A percentile compares a stretch with the other conserved stretches of the same genome.
Evolutionary conservation across 169 alveolate species (phyloP).

Genomic region (Cystoisospora suis): DNA sequence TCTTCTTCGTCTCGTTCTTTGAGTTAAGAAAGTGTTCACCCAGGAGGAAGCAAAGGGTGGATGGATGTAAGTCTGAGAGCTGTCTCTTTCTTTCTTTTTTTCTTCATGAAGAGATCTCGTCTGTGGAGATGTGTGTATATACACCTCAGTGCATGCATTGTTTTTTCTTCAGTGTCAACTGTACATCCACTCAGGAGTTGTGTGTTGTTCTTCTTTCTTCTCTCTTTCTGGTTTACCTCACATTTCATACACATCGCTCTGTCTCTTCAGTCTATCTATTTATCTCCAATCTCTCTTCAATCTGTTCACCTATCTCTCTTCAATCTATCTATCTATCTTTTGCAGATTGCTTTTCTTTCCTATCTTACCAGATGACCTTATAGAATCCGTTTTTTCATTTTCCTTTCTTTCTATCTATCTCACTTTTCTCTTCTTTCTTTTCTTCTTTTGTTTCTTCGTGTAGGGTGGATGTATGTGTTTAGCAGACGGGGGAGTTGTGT

Average conservation of each 20-base stretch:
- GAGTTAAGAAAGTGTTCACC: no score
- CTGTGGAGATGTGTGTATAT: neutral
- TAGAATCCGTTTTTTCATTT: neutral
- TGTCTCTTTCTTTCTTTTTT: no score
- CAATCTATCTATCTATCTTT: neutral
- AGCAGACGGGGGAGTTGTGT: constrained; percentile 97
- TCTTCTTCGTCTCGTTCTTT: no score
- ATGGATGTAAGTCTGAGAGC: no score
- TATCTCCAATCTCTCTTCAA: neutral
- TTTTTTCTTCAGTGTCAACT: neutral
- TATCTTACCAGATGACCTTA: neutral
- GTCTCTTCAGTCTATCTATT: neutral
- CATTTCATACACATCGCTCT: neutral
- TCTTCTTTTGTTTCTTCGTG: neutral
- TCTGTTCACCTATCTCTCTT: neutral
- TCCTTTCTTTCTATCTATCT: neutral
- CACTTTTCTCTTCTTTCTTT: neutral
- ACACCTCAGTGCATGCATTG: neutral
- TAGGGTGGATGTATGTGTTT: constrained; percentile 99
- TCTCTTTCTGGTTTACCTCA: neutral
- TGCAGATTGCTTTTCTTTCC: neutral
- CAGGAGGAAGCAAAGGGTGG: no score
- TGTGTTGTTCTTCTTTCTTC: neutral
- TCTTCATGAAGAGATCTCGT: no score
- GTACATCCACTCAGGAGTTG: no score